Evolutionary conservation across 2,329 filamentous ascomycete genomes (phyloP).

Genomic region (Ceratocystis colombiana): DNA sequence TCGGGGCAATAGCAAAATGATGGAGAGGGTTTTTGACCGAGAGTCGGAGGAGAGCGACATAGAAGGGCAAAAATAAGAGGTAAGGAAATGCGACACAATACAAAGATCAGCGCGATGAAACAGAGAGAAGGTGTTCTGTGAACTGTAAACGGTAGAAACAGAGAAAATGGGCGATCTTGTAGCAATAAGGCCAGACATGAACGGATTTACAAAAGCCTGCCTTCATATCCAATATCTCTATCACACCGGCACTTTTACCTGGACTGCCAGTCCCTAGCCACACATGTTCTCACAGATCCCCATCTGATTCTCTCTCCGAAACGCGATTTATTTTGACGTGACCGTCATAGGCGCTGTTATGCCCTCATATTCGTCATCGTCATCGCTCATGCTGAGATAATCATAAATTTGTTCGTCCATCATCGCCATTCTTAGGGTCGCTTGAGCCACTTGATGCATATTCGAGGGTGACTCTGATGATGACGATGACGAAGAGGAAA

Average conservation of each 20-base stretch:
- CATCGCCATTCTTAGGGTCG: neutral
- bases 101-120: too few relatives aligned
- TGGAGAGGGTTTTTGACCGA: too few relatives aligned
- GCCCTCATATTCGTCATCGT: too few relatives aligned
- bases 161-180: too few relatives aligned
- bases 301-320: slow-evolving; percentile 43
- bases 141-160: too few relatives aligned
- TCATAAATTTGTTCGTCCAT: slow-evolving; percentile 26
- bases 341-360: slow-evolving; percentile 33
- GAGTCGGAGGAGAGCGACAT: too few relatives aligned
- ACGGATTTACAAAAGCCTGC: neutral
- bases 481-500: slow-evolving; percentile 26
- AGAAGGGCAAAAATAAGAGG: too few relatives aligned
- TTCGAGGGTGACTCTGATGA: slow-evolving; percentile 22
- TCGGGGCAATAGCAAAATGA: too few relatives aligned
- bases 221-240: too few relatives aligned
- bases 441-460: slow-evolving; percentile 15
- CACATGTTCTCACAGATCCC: slow-evolving; percentile 43
- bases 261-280: slow-evolving; percentile 43
- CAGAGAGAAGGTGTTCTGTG: too few relatives aligned
- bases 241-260: slow-evolving; percentile 28
- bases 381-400: neutral
- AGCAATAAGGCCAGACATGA: neutral
- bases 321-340: slow-evolving; percentile 40
- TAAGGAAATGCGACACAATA: too few relatives aligned